Conservation (phyloP, 2,329 filamentous ascomycete species). For the Cadophora sp. region DNA sequence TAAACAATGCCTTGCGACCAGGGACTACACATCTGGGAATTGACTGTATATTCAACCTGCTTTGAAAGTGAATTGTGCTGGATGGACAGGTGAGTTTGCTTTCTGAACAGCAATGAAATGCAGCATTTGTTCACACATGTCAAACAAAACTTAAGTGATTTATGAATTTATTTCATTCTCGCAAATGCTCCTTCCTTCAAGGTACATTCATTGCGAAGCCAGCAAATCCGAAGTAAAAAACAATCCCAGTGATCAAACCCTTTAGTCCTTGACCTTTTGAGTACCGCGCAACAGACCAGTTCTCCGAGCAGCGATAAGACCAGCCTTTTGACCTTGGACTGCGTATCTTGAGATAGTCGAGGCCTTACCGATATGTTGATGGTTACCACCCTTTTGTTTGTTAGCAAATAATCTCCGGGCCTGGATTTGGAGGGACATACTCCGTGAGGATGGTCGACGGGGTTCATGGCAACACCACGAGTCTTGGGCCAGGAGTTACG, state of each 20-base stretch:
- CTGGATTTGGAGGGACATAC: conserved; percentile 46
- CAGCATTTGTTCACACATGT: not conserved
- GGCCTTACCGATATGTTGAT: conserved; percentile 96
- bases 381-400: conserved; percentile 78
- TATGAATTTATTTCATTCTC: conserved; percentile 43
- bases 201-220: conserved; percentile 46
- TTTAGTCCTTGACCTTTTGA: conserved; percentile 98
- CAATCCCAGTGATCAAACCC: conserved; percentile 40
- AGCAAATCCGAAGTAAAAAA: conserved; percentile 45
- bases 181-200: conserved; percentile 44
- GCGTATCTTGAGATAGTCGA: conserved; percentile 99
- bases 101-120: not conserved
- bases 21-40: not conserved
- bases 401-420: conserved; percentile 50
- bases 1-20: not conserved
- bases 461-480: conserved; percentile 99
- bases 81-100: not conserved
- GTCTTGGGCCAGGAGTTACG: conserved; percentile 99
- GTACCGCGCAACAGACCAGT: conserved; percentile 99
- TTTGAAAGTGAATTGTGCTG: not conserved
- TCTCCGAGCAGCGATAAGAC: conserved; percentile 99
- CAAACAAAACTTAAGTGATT: not conserved
- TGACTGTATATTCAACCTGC: too few species aligned
- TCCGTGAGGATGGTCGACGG: conserved; percentile 98
- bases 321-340: conserved; percentile 98